Conservation (phyloP, 345 rosid species). For the Euphorbia pulcherrima region DNA sequence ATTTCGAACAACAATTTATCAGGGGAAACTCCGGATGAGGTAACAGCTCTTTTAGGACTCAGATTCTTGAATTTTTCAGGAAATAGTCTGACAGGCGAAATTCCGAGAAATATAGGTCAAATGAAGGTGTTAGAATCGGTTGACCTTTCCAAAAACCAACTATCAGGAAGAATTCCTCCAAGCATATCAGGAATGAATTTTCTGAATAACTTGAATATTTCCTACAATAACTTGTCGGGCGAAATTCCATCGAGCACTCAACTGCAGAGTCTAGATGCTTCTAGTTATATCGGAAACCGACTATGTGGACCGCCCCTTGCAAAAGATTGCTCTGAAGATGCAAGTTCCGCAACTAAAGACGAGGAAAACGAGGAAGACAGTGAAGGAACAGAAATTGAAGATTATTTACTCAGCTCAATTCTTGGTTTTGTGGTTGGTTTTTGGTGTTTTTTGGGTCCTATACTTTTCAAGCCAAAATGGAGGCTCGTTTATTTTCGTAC, state of each 20-base stretch:
- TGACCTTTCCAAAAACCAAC: background rate
- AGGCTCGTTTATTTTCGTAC: background rate
- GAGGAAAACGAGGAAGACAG: background rate
- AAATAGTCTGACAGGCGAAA: constrained; percentile 2
- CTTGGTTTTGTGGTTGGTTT: constrained; percentile 16
- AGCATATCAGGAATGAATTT: background rate
- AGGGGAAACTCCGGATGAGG: background rate
- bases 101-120: background rate
- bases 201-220: background rate
- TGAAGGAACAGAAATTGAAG: background rate
- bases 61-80: background rate
- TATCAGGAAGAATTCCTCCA: constrained; percentile 1
- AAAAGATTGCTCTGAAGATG: background rate
- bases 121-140: background rate
- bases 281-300: background rate
- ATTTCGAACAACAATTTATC: constrained; percentile 2
- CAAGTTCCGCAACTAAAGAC: background rate
- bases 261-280: constrained; percentile 1
- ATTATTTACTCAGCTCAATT: constrained; percentile 7
- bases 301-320: constrained; percentile 8
- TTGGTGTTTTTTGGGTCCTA: background rate
- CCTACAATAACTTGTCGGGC: constrained; percentile 6
- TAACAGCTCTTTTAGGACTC: constrained; percentile 3
- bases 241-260: constrained; percentile 9
- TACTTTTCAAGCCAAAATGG: constrained; percentile 4